Evolutionary conservation across 73 alveolate species (phyloP).

Genomic region (Paramecium sonneborni): DNA sequence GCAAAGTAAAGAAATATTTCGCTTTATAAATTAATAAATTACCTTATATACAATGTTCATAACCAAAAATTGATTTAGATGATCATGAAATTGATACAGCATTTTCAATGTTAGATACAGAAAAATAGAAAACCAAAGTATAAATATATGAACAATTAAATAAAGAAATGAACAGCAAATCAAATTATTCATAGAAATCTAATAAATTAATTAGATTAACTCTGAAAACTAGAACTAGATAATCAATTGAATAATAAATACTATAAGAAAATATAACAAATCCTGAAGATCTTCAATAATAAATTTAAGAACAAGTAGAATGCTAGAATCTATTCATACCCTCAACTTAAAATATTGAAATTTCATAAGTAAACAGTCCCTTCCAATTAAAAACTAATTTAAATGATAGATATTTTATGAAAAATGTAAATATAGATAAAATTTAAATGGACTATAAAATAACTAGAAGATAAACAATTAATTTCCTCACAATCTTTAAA

Average conservation of each 20-base stretch:
- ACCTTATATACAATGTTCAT: not conserved
- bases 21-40: not conserved
- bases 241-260: not conserved
- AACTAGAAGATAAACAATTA: not conserved
- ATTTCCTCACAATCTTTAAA: conserved; percentile 21
- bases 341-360: not conserved
- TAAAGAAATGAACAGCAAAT: not conserved
- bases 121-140: not conserved
- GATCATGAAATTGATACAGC: conserved; percentile 29
- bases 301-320: not conserved
- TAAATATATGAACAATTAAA: not conserved
- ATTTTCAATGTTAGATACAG: not conserved
- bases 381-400: not conserved
- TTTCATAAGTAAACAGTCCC: not conserved
- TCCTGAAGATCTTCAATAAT: not conserved
- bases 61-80: not conserved
- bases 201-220: not conserved
- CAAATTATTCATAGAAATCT: not conserved
- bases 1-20: not conserved
- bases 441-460: conserved; percentile 33
- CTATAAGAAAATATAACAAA: not conserved
- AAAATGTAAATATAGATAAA: not conserved
- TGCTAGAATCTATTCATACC: not conserved
- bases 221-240: not conserved
- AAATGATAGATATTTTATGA: not conserved